Evolutionary conservation across 371 early-diverging fungal genomes (phyloP).

Genomic region (Mucor velutinosus): DNA sequence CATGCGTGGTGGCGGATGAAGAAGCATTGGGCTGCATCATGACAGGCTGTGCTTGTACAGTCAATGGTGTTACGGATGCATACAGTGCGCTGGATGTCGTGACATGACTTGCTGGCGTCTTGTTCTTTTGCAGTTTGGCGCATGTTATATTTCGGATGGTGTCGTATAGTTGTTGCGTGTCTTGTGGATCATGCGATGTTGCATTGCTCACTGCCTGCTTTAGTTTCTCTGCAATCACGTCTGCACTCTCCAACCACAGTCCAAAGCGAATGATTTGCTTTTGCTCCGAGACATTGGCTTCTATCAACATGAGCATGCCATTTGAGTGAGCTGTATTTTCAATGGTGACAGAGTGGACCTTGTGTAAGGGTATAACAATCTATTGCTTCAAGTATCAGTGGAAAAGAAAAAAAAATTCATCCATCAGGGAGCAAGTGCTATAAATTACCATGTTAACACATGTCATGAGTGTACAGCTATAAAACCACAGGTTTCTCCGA

Average conservation of each 20-base stretch:
- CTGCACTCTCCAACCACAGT: conserved; percentile 37
- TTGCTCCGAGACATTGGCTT: conserved; percentile 3
- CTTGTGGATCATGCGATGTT: background rate
- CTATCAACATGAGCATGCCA: conserved; percentile 30
- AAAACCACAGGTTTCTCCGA: conserved; percentile 44
- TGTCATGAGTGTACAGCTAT: conserved; percentile 43
- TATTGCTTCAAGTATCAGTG: background rate
- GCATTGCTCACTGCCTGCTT: conserved; percentile 24
- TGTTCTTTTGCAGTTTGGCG: conserved; percentile 7
- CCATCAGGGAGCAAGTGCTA: background rate
- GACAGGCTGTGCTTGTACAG: conserved; percentile 37
- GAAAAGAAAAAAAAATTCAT: background rate
- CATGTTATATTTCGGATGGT: conserved; percentile 21
- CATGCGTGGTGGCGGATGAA: background rate
- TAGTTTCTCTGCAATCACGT: conserved; percentile 33
- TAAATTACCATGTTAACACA: conserved; percentile 38
- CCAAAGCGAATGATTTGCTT: conserved; percentile 29
- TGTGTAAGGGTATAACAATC: conserved; percentile 39
- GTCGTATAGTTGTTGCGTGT: conserved; percentile 34
- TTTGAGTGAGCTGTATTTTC: conserved; percentile 14
- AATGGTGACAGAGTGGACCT: conserved; percentile 29
- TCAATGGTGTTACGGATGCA: conserved; percentile 40
- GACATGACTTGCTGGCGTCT: conserved; percentile 33
- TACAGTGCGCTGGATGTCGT: conserved; percentile 31
- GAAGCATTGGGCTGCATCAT: conserved; percentile 1